Base-by-base conservation (phyloP, 2,329 filamentous ascomycete genomes). In the Endothia cerciana region DNA sequence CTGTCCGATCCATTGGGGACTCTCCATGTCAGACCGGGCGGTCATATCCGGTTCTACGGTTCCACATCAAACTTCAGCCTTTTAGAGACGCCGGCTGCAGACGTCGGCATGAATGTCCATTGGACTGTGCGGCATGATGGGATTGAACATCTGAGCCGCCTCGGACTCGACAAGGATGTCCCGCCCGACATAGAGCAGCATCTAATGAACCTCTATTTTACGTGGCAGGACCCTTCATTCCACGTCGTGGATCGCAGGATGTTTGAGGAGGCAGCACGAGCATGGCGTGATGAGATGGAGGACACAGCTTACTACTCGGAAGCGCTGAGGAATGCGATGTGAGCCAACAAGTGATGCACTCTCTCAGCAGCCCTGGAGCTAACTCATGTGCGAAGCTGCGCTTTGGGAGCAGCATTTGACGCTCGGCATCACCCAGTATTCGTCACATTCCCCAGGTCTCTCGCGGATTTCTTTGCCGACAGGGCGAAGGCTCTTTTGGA, bases 401-500 rank as follows among this genome's bases (percentile, higher is more conserved):
- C 56, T 59, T 65, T 76, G 15, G 76, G 76, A 17, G 72, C 73
- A 19, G 73, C 74, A 2, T 77, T 77, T 56, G 76, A 77, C 55
- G 69, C 73, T 2, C 73, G 75, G 6, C 73, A 72, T 59, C 73
- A 78, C 49, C 73, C 74, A 19, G 25, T 19, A 22, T 59, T 45
- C 19, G 19, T 45, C 33, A 3, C 25, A 25, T 15, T 28, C 49
- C 4, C 57, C 28, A 30, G 25, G n/a, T 71, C 76, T 43, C 25
- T 45, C 3, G 41, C 41, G 19, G 76, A 78, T 22, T 79, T 78
- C 72, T 78, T 79, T 51, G 77, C 78, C 7, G 77, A 79, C 43
- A 73, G 80, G 33, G 77, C 79, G 0, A 82, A 81, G 64, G 75
- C 77, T 4, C 73, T 82, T 1, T 68, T 83, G 11, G 80, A 82